Evolutionary conservation across 164 flowering plant species (phyloP), one percentile per base, ranked within the genome.

Genomic region (Annona cherimola): DNA sequence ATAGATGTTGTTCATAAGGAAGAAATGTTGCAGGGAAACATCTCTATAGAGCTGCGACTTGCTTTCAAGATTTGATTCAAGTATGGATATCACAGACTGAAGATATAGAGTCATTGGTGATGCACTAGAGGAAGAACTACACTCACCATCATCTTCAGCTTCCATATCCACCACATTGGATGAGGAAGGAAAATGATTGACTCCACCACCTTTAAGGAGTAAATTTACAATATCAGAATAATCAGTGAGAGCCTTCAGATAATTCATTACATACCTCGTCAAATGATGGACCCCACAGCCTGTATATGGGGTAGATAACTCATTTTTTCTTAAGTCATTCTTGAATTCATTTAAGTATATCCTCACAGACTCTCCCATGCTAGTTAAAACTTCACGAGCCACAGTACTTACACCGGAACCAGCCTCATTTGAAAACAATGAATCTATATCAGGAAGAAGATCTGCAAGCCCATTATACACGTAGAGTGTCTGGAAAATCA

Each of bases 261-360:
- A 91, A 73, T 94, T 92, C 97, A 94, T 89, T 8, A 94, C 98
- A 67, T 94, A 92, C 50, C 74, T 80, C 3, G 98, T 92, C 61
- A 94, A 79, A 72, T 66, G 97, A 66, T 91, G 99, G 67, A 90
- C 74, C 54, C 88, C 91, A 41, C 99, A 97, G 40, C 96, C 90
- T 2, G 92, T 80, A 73, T 89, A 83, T n/a, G 99, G 81, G 57
- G 50, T 80, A 0, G 79, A 68, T 8, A 98, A 87, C 5, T 70
- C 45, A 71, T 85, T 83, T 35, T 86, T 71, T 3, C 85, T 84
- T 74, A 92, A 82, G 7, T 88, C 91, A 65, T 84, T 83, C 82
- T 86, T 84, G 71, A 94, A 90, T 63, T 91, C 93, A 19, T 75
- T 45, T 69, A 90, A 82, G 5, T 88, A 87, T 19, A 81, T 81